Base-by-base conservation (phyloP, 2,329 filamentous ascomycete genomes). In the Lecanosticta acicola region DNA sequence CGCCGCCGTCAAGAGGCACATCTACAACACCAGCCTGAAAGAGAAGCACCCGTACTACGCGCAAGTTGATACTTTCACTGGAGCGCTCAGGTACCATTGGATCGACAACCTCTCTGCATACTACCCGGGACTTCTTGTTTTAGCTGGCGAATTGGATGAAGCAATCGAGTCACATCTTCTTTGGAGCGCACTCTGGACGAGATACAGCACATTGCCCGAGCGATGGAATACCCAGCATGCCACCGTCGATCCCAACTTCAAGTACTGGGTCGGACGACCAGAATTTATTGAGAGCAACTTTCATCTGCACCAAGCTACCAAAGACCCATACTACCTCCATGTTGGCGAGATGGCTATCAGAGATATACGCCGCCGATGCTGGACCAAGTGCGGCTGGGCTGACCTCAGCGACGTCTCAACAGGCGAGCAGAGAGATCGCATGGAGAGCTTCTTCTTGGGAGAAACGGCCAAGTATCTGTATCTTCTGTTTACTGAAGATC, bases 361-460 rank as follows among this genome's bases (percentile, higher is more conserved):
- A 47, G 93, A 98, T 61, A 89, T 98, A 59, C 84, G 85, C 59
- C 77, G 87, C 39, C 80, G 91, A 43, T 98, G 93, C 68, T 89
- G 87, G 80, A 88, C 89, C 0, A 78, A 80, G 51, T 98, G 93
- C 59, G 93, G 93, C 33, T 97, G 91, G 89, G 87, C 91, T 11
- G 91, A 91, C 0, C 74, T 97, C 33, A 67, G 72, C 21, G 73
- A 76, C 50, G 72, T 76, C 16, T 65, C 67, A 5, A 72, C 63
- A n/a, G 91, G 91, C 3, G 87, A 96, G 68, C 81, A 88, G 67
- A 87, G 80, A 57, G 90, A 98, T 64, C 84, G 93, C 26, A 97
- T 97, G 93, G 93, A 98, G 68, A 97, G 91, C 64, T 98, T 97
- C 74, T 97, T 97, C 61, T 76, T 98, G 1, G 91, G 93, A 11